phyloP scores from a whole-genome alignment of 768 basidiomycete species.

The Boletus rex-veris region DNA sequence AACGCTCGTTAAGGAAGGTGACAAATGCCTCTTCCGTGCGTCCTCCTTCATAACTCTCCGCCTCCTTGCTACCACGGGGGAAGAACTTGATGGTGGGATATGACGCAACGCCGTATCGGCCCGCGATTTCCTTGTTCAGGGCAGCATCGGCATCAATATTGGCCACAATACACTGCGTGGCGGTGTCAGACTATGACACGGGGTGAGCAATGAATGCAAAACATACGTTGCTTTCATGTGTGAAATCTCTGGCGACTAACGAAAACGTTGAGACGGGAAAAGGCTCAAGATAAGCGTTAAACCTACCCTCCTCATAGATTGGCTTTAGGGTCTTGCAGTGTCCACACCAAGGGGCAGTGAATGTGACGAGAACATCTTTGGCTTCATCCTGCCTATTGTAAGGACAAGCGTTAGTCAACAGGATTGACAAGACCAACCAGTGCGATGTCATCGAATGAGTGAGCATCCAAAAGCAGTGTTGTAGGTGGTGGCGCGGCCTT shows the following conservation, averaged over 20 bases:
- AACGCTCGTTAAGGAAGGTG: constrained; percentile 77
- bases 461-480: constrained; percentile 60
- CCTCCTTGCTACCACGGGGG: constrained; percentile 64
- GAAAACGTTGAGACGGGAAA: background rate
- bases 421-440: constrained; percentile 41
- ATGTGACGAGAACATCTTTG: constrained; percentile 84
- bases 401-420: background rate
- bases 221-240: constrained; percentile 68
- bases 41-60: constrained; percentile 63
- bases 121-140: constrained; percentile 67
- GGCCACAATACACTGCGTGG: constrained; percentile 74
- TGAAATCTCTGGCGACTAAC: constrained; percentile 74
- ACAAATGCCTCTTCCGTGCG: constrained; percentile 77
- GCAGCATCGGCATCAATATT: constrained; percentile 88
- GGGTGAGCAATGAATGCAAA: background rate
- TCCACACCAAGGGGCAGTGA: constrained; percentile 87
- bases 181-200: constrained; percentile 4
- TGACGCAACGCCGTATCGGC: constrained; percentile 66
- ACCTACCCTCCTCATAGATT: constrained; percentile 69
- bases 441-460: constrained; percentile 75
- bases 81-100: constrained; percentile 98
- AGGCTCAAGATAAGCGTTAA: background rate
- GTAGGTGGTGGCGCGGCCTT: constrained; percentile 79
- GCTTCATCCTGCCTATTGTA: constrained; percentile 44
- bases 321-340: constrained; percentile 95